Conservation (phyloP, 2,329 filamentous ascomycete species). For the Ophiostoma angusticollis region DNA sequence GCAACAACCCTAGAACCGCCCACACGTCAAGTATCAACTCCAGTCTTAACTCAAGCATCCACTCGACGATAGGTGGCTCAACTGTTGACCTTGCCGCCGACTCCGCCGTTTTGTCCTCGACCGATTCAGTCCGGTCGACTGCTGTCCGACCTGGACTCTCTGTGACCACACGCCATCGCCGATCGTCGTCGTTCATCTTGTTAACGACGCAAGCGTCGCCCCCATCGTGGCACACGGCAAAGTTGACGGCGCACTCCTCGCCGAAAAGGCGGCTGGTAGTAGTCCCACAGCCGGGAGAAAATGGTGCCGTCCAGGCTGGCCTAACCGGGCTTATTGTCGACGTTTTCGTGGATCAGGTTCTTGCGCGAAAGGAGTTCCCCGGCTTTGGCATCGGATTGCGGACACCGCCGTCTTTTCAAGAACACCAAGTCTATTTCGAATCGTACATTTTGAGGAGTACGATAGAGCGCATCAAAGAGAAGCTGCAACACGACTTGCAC, state of each 20-base stretch:
- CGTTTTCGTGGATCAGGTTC: conserved; percentile 75
- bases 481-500: conserved; percentile 58
- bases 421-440: conserved; percentile 91
- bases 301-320: conserved; percentile 60
- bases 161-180: conserved; percentile 45
- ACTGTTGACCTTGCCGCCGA: conserved; percentile 2
- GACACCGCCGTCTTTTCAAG: conserved; percentile 81
- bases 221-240: conserved; percentile 44
- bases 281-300: conserved; percentile 36
- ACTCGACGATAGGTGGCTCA: conserved; percentile 8
- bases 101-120: conserved; percentile 26
- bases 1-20: conserved; percentile 48
- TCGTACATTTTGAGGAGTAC: conserved; percentile 73
- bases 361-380: conserved; percentile 77
- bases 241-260: conserved; percentile 49
- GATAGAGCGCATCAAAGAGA: conserved; percentile 55
- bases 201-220: conserved; percentile 58
- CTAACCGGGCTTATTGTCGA: conserved; percentile 65
- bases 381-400: conserved; percentile 79
- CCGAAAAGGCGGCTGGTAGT: conserved; percentile 37
- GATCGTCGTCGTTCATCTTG: conserved; percentile 84
- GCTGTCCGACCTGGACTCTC: conserved; percentile 14
- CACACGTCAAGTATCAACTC: conserved; percentile 46
- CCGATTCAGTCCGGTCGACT: conserved; percentile 20
- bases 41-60: conserved; percentile 9